Conservation (phyloP, 345 rosid genomes). For the Citrus trifoliata region DNA sequence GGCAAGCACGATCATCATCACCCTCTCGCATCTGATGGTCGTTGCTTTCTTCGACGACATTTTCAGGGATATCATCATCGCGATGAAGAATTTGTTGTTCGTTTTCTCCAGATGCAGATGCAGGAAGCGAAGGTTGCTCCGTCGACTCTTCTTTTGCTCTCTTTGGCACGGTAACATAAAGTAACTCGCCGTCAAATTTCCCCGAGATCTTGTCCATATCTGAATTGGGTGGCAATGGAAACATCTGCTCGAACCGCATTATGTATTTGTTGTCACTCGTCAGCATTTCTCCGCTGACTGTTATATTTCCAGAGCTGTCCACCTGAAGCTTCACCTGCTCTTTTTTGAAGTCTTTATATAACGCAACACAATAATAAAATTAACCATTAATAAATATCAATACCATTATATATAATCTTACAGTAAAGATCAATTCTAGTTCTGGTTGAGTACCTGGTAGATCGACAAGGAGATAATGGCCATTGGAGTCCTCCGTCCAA, state of each 20-base stretch:
- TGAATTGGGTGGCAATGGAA: constrained; percentile 31
- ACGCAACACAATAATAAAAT: too few relatives aligned
- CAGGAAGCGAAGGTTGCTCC: background rate
- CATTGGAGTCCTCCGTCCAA: constrained; percentile 43
- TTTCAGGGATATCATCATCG: background rate
- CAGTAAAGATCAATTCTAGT: too few relatives aligned
- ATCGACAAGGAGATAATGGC: constrained; percentile 44
- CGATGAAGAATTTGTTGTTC: background rate
- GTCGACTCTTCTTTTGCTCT: background rate
- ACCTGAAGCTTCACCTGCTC: constrained; percentile 44
- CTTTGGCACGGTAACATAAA: constrained; percentile 44
- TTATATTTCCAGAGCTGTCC: constrained; percentile 19
- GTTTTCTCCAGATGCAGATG: background rate
- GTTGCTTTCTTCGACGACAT: background rate
- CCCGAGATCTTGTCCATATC: constrained; percentile 23
- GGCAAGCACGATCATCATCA: background rate
- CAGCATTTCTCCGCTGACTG: constrained; percentile 41
- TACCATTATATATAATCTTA: too few relatives aligned
- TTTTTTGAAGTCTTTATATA: constrained; percentile 31
- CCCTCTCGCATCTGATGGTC: background rate
- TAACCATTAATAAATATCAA: too few relatives aligned
- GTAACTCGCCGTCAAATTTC: constrained; percentile 31
- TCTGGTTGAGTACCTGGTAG: constrained; percentile 45
- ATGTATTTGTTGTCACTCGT: constrained; percentile 17
- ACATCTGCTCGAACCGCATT: constrained; percentile 28